Evolutionary conservation across 1,139 yeast genomes (phyloP).

Genomic region (Lodderomyces margitis): DNA sequence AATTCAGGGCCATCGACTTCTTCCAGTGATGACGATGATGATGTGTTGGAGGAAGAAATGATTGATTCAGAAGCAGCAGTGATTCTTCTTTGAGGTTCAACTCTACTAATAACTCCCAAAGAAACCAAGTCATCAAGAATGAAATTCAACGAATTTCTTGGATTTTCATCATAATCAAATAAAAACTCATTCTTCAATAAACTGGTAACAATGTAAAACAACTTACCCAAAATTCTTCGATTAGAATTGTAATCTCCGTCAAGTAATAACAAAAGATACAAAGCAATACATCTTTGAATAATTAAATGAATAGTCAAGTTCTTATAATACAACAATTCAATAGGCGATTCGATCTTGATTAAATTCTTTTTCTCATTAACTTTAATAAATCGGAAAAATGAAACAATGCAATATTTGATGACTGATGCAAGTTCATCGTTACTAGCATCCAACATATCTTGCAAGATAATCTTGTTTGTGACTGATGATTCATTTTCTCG

Average conservation of each 20-base stretch:
- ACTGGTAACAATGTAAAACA: slow-evolving; percentile 37
- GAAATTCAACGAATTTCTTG: slow-evolving; percentile 27
- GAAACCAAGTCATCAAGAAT: slow-evolving; percentile 30
- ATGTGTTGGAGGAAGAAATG: background rate
- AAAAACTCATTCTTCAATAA: slow-evolving; percentile 45
- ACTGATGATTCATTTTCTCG: slow-evolving; percentile 22
- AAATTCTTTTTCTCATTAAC: slow-evolving; percentile 28
- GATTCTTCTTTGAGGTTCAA: background rate
- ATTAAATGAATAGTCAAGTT: slow-evolving; percentile 42
- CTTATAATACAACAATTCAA: slow-evolving; percentile 46
- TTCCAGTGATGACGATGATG: slow-evolving; percentile 2
- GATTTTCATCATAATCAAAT: slow-evolving; percentile 42
- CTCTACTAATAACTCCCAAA: slow-evolving; percentile 13
- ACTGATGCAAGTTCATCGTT: slow-evolving; percentile 21
- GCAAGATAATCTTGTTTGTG: slow-evolving; percentile 23
- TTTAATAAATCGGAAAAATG: slow-evolving; percentile 35
- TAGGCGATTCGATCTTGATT: slow-evolving; percentile 32
- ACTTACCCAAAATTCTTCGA: slow-evolving; percentile 24
- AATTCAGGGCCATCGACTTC: slow-evolving; percentile 16
- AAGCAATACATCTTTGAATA: slow-evolving; percentile 36
- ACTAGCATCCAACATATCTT: slow-evolving; percentile 15
- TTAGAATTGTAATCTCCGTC: slow-evolving; percentile 15
- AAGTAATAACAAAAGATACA: slow-evolving; percentile 28
- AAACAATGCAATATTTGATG: slow-evolving; percentile 29
- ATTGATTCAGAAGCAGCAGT: background rate